These are phyloP conservation scores for Saccharum officinarum DNA, from an alignment of 176 grass and related monocot species.

Conservation along the genomic window DNA sequence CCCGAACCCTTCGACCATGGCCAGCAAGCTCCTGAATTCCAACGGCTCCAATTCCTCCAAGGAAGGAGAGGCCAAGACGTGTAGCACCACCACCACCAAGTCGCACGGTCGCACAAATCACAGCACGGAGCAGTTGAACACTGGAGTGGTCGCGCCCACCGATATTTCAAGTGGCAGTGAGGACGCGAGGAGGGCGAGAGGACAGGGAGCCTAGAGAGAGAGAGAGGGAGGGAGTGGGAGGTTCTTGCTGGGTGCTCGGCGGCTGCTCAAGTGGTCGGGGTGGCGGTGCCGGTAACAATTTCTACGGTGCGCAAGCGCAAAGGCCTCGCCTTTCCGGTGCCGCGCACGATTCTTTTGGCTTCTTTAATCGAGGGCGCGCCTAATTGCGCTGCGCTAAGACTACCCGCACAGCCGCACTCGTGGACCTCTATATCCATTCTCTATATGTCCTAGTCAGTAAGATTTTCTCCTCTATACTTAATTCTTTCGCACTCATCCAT, in stretches of 20 bases:
- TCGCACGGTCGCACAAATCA: slow-evolving; percentile 29
- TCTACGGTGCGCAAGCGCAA: slow-evolving; percentile 40
- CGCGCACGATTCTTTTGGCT: slow-evolving; percentile 41
- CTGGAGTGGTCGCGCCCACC: background rate
- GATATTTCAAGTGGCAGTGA: slow-evolving; percentile 29
- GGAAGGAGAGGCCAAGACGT: slow-evolving; percentile 4
- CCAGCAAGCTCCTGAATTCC: slow-evolving; percentile 9
- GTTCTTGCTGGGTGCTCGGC: slow-evolving; percentile 33
- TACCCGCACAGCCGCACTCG: too few relatives aligned
- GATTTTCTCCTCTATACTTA: too few relatives aligned
- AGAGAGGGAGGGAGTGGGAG: background rate
- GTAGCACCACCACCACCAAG: background rate
- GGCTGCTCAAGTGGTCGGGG: slow-evolving; percentile 7
- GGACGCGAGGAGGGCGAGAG: background rate
- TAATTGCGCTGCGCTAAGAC: slow-evolving; percentile 26
- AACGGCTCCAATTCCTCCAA: slow-evolving; percentile 22
- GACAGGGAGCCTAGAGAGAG: background rate
- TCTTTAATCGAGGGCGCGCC: slow-evolving; percentile 31
- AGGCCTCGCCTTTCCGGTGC: slow-evolving; percentile 35
- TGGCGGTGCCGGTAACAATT: slow-evolving; percentile 36
- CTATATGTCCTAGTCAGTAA: too few relatives aligned
- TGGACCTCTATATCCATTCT: too few relatives aligned
- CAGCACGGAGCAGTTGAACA: slow-evolving; percentile 4
- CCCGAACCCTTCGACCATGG: slow-evolving; percentile 47
- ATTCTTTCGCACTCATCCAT: too few relatives aligned